These are phyloP conservation scores for Lasiosphaeria hispida DNA, from an alignment of 495 filamentous ascomycete genomes.

Conservation along the genomic window DNA sequence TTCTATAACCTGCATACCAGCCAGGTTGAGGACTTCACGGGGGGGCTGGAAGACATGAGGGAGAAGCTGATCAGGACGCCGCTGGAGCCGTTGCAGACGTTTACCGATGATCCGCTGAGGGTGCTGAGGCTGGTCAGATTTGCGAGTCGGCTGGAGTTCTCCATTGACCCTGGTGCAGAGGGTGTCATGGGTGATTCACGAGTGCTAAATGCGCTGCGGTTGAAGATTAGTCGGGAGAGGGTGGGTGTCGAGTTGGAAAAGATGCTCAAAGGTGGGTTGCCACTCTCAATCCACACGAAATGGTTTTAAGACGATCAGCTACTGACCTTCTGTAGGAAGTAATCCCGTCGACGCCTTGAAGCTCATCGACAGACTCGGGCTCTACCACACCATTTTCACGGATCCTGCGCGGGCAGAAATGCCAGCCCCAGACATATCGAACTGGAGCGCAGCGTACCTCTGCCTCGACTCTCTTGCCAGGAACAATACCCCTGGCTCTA, in stretches of 20 bases:
- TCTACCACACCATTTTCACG: slow-evolving; percentile 81
- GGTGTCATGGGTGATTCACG: slow-evolving; percentile 69
- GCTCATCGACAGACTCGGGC: slow-evolving; percentile 68
- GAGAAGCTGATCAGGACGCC: slow-evolving; percentile 77
- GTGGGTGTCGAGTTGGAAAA: slow-evolving; percentile 83
- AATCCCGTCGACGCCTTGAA: slow-evolving; percentile 65
- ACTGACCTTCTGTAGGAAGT: slow-evolving; percentile 48
- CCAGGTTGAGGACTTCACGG: slow-evolving; percentile 80
- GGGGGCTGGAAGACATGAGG: slow-evolving; percentile 73
- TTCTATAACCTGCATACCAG: slow-evolving; percentile 88
- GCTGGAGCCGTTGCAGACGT: slow-evolving; percentile 84
- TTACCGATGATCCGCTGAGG: slow-evolving; percentile 89
- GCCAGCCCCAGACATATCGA: slow-evolving; percentile 34
- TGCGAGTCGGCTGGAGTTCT: slow-evolving; percentile 77
- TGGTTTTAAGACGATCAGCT: neutral
- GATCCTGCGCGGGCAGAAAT: slow-evolving; percentile 50
- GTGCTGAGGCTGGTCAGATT: slow-evolving; percentile 89
- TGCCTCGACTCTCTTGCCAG: slow-evolving; percentile 44
- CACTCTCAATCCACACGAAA: neutral
- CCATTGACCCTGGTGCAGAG: slow-evolving; percentile 66
- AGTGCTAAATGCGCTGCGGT: slow-evolving; percentile 71
- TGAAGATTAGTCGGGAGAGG: slow-evolving; percentile 91
- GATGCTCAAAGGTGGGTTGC: slow-evolving; percentile 70
- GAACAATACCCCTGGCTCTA: slow-evolving; percentile 47
- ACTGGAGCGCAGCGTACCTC: slow-evolving; percentile 53